Evolutionary conservation across 2,329 filamentous ascomycete genomes (phyloP).

Genomic region (Aspergillus unguis): DNA sequence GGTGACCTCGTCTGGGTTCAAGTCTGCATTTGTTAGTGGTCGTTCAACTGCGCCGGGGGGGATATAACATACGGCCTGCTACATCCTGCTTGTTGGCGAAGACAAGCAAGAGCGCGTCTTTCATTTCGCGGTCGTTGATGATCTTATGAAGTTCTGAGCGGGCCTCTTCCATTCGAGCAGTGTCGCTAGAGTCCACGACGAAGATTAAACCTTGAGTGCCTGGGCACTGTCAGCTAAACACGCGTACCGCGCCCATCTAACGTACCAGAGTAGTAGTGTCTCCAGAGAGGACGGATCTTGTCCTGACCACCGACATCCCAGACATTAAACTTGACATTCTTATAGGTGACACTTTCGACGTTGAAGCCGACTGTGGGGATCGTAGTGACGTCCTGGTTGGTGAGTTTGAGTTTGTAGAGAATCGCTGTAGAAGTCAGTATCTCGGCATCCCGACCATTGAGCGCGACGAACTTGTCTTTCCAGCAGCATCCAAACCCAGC

Average conservation of each 20-base stretch:
- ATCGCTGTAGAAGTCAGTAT: conserved; percentile 55
- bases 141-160: conserved; percentile 92
- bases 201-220: conserved; percentile 97
- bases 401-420: conserved; percentile 95
- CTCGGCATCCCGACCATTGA: not conserved
- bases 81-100: conserved; percentile 99
- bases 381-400: conserved; percentile 91
- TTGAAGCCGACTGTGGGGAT: conserved; percentile 99
- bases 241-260: not conserved
- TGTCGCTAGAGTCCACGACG: conserved; percentile 94
- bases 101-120: conserved; percentile 87
- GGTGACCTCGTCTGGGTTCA: conserved; percentile 77
- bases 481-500: conserved; percentile 94
- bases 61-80: conserved; percentile 63
- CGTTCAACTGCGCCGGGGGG: not conserved
- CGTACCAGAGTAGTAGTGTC: conserved; percentile 86
- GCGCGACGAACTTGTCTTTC: conserved; percentile 72
- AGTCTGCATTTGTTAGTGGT: conserved; percentile 50
- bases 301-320: conserved; percentile 99
- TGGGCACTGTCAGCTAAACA: conserved; percentile 37
- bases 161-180: conserved; percentile 86
- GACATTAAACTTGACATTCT: conserved; percentile 99
- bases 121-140: conserved; percentile 97
- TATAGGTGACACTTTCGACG: conserved; percentile 97
- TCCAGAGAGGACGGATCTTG: conserved; percentile 96